phyloP scores from a whole-genome alignment of 75 land plant species.

The Sequoia sempervirens region DNA sequence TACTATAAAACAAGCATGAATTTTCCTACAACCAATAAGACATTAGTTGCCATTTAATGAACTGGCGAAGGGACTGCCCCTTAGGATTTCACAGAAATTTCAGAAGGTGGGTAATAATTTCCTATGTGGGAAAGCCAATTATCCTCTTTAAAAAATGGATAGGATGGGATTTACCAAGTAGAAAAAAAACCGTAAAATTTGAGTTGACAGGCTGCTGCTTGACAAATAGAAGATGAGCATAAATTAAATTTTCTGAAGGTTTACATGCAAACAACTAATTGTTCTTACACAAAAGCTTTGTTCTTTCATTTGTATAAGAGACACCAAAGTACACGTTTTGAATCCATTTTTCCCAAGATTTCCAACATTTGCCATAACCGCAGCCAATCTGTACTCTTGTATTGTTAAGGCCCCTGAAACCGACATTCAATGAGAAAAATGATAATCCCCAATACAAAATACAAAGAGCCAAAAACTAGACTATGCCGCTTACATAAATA shows the following conservation, averaged over 20 bases:
- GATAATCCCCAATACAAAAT: not conserved
- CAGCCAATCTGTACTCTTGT: not conserved
- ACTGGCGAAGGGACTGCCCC: not conserved
- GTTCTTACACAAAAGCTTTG: not conserved
- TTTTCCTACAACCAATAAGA: not conserved
- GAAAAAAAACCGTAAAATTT: not conserved
- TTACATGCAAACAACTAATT: not conserved
- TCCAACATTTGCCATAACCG: not conserved
- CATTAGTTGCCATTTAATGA: not conserved
- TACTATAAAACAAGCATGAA: not conserved
- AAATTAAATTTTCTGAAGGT: not conserved
- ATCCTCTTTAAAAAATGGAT: not conserved
- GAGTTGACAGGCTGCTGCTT: not conserved
- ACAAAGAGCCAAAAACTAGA: not conserved
- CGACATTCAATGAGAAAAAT: not conserved
- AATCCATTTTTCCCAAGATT: not conserved
- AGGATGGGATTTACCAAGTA: not conserved
- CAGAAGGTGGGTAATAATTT: not conserved
- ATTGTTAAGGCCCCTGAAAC: not conserved
- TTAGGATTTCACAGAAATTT: not conserved
- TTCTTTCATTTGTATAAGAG: not conserved
- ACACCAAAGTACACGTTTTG: not conserved
- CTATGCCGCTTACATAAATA: not conserved
- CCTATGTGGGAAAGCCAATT: not conserved
- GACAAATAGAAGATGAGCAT: not conserved